Evolutionary conservation across 139 green algal species (phyloP), one percentile per base, ranked within the genome.

Genomic region (Yamagishiella unicocca): DNA sequence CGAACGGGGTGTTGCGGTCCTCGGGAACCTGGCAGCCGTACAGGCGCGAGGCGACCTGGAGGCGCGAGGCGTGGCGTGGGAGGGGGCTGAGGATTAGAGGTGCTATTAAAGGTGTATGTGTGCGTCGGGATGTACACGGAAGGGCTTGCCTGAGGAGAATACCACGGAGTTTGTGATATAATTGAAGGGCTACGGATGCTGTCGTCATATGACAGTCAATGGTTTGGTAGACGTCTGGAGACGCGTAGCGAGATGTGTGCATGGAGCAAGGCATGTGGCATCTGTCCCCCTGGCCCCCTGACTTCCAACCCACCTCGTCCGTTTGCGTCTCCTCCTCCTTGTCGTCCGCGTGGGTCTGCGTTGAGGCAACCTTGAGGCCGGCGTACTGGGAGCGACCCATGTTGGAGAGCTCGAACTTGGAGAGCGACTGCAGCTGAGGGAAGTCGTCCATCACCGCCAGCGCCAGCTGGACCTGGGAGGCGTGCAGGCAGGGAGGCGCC

Each of bases 241-340:
- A n/a, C n/a, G n/a, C n/a, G n/a, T n/a, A n/a, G n/a, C n/a, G n/a
- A n/a, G n/a, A n/a, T n/a, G n/a, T n/a, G n/a, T n/a, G n/a, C n/a
- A n/a, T n/a, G n/a, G n/a, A n/a, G n/a, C n/a, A n/a, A n/a, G n/a
- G n/a, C n/a, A n/a, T n/a, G n/a, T n/a, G n/a, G n/a, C n/a, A n/a
- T n/a, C n/a, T n/a, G n/a, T n/a, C n/a, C n/a, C 50, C 50, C 50
- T 58, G 50, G 14, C 50, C 14, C 50, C 50, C 50, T 40, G 64
- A 9, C 8, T 31, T 4, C 37, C 37, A 5, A 4, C 86, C 0
- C 70, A 94, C 89, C 89, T 94, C 88, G 0, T 93, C 90, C 37
- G 92, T 94, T 66, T 94, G 92, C 25, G 24, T n/a, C 77, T 93
- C 92, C 80, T 92, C 83, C 71, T 93, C 92, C 71, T 92, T 90